phyloP scores from a whole-genome alignment of 768 basidiomycete species.

The Leccinum boreale region DNA sequence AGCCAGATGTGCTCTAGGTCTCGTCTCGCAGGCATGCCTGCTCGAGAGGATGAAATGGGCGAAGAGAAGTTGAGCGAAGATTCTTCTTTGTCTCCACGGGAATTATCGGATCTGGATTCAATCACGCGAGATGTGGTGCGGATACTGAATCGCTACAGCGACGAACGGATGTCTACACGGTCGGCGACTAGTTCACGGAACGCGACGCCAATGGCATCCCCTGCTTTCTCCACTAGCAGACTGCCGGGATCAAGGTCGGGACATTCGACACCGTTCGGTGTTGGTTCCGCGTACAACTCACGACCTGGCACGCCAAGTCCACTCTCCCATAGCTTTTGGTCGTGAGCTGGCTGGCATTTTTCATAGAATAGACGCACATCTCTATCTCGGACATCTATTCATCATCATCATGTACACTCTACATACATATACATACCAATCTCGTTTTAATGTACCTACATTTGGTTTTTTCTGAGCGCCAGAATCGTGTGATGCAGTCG shows the following conservation, averaged over 20 bases:
- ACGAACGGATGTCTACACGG: conserved; percentile 56
- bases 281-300: conserved; percentile 46
- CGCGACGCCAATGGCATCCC: conserved; percentile 60
- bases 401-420: conserved; percentile 13
- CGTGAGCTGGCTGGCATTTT: conserved; percentile 15
- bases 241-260: conserved; percentile 50
- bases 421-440: conserved; percentile 1
- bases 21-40: conserved; percentile 33
- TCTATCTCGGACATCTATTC: conserved; percentile 1
- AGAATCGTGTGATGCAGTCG: not conserved
- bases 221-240: conserved; percentile 37
- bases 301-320: conserved; percentile 66
- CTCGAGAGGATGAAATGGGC: conserved; percentile 51
- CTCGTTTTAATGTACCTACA: conserved; percentile 13
- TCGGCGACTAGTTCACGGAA: conserved; percentile 64
- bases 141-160: conserved; percentile 67
- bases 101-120: conserved; percentile 72
- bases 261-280: conserved; percentile 51
- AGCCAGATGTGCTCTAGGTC: conserved; percentile 31
- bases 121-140: conserved; percentile 72
- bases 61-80: conserved; percentile 44
- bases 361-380: conserved; percentile 7
- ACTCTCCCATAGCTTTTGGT: conserved; percentile 38
- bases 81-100: conserved; percentile 58
- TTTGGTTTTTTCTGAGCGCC: not conserved